phyloP scores from a whole-genome alignment of 768 basidiomycete genomes.

The Mrakia blollopis region DNA sequence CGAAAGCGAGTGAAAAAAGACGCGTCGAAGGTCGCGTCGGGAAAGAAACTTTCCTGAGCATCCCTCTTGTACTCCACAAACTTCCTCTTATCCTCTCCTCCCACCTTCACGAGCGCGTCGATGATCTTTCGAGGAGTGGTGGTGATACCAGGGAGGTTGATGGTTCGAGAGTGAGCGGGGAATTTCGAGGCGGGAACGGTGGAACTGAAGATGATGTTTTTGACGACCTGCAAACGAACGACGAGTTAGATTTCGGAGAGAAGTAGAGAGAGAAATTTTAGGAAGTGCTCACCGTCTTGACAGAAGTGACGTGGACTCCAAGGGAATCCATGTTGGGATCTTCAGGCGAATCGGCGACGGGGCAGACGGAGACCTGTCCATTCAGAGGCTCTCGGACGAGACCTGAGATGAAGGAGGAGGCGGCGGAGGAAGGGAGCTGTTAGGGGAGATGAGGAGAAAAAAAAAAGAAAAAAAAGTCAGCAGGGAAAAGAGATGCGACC shows the following conservation, averaged over 20 bases:
- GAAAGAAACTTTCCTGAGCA: constrained; percentile 32
- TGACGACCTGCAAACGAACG: constrained; percentile 44
- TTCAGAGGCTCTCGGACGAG: constrained; percentile 45
- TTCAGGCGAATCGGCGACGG: constrained; percentile 39
- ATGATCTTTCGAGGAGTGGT: constrained; percentile 56
- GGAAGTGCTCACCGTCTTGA: constrained; percentile 44
- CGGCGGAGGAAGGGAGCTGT: constrained; percentile 41
- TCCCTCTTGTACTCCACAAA: constrained; percentile 53
- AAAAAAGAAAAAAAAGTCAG: background rate
- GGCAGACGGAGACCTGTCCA: constrained; percentile 39
- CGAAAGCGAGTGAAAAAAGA: too few relatives aligned
- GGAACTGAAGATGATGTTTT: constrained; percentile 54
- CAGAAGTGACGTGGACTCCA: constrained; percentile 53
- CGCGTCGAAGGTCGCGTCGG: background rate
- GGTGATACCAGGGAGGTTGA: constrained; percentile 60
- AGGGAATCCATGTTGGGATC: constrained; percentile 49
- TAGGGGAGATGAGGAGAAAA: background rate
- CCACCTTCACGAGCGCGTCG: constrained; percentile 53
- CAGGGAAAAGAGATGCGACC: background rate
- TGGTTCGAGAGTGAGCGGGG: constrained; percentile 51
- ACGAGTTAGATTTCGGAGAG: background rate
- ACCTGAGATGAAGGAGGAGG: constrained; percentile 46
- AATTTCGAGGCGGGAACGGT: constrained; percentile 51
- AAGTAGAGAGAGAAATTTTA: background rate
- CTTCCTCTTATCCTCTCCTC: constrained; percentile 50